phyloP scores from a whole-genome alignment of 2,329 filamentous ascomycete species.

The Periconia sp. region DNA sequence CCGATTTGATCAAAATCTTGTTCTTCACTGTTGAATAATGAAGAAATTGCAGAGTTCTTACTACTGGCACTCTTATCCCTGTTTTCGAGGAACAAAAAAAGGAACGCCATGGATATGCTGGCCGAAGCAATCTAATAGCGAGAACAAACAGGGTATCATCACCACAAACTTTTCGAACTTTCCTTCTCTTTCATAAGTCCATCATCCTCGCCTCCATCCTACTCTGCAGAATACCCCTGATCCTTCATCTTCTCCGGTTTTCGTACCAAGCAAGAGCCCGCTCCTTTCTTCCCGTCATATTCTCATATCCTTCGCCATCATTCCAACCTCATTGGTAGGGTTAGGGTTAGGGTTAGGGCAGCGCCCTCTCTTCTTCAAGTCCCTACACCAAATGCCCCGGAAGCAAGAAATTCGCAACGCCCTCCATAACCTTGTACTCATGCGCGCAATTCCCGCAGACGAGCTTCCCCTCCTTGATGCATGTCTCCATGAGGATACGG shows the following conservation, averaged over 20 bases:
- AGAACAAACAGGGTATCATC: constrained; percentile 24
- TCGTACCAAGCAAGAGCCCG: no score
- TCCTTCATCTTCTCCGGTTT: no score
- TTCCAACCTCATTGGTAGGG: neutral
- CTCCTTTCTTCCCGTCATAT: neutral
- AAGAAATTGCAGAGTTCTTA: no score
- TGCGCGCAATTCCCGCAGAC: constrained; percentile 91
- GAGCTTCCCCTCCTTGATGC: constrained; percentile 83
- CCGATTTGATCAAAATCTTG: no score
- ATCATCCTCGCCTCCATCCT: neutral
- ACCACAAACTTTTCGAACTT: constrained; percentile 1
- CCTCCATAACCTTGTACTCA: constrained; percentile 92
- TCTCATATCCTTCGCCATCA: neutral
- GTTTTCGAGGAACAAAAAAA: neutral
- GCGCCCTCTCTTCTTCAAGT: neutral
- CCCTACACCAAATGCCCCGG: constrained; percentile 81
- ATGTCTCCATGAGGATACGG: constrained; percentile 81
- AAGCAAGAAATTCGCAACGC: constrained; percentile 93
- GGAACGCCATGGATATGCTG: neutral
- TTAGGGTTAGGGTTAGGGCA: neutral
- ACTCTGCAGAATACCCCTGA: no score
- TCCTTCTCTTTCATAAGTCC: constrained; percentile 3
- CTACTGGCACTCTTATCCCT: no score
- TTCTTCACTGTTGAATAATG: no score
- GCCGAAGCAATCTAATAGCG: neutral